Conservation (phyloP, 176 grass and related monocot species). For the Aegilops longissima region DNA sequence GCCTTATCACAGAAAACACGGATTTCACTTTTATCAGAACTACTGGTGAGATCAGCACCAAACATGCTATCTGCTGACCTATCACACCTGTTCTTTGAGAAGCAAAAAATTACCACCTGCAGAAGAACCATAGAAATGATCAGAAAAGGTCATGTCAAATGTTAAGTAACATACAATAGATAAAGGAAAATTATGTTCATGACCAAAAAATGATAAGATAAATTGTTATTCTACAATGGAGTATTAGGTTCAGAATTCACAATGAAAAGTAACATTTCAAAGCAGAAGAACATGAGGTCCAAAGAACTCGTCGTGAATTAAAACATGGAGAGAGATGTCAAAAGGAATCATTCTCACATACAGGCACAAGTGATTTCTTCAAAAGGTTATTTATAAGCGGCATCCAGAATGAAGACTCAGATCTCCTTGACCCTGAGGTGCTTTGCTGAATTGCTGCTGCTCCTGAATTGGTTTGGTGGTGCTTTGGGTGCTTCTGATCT, state of each 20-base stretch:
- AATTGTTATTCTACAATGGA: conserved; percentile 5
- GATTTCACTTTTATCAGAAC: conserved; percentile 96
- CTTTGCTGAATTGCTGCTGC: conserved; percentile 48
- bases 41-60: conserved; percentile 76
- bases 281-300: neutral
- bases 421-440: conserved; percentile 66
- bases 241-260: conserved; percentile 22
- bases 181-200: conserved; percentile 8
- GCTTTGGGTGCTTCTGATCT: conserved; percentile 73
- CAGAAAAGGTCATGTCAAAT: conserved; percentile 19
- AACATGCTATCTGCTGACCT: conserved; percentile 90
- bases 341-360: conserved; percentile 42
- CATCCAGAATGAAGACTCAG: conserved; percentile 74
- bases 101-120: conserved; percentile 97
- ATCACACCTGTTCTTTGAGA: conserved; percentile 96
- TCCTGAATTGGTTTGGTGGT: conserved; percentile 49
- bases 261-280: conserved; percentile 12
- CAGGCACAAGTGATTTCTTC: conserved; percentile 90
- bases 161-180: conserved; percentile 24
- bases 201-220: conserved; percentile 2
- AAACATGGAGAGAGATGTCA: conserved; percentile 25
- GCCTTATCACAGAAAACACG: conserved; percentile 95
- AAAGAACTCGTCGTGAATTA: conserved; percentile 8
- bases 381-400: conserved; percentile 83
- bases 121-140: conserved; percentile 24